Evolutionary conservation across 139 green algal species (phyloP), one percentile per base, ranked within the genome.

Genomic region (Parachlorella kessleri): DNA sequence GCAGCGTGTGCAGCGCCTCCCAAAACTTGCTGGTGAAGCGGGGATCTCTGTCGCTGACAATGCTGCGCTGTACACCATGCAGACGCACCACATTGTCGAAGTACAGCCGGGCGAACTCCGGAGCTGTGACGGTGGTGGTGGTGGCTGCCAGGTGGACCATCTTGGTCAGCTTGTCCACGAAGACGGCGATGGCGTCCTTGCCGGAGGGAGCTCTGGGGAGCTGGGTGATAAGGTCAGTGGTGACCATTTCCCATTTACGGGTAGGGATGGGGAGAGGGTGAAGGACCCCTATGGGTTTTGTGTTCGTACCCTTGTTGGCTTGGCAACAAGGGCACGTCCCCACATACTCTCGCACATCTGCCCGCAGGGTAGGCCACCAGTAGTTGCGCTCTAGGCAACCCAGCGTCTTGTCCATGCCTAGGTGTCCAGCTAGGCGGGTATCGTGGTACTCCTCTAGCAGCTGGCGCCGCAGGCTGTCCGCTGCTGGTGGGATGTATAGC

Each of bases 141-240:
- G 65, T 81, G 3, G 78, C 40, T 1, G 33, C 63, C 4, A 82
- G 18, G n/a, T 71, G 26, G 0, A 79, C 69, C 77, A 86, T 80
- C 41, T 80, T 87, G 7, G 32, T 78, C 14, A 80, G 66, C 18
- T 36, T 32, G 42, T 79, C 75, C 33, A 81, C 55, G 9, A 79
- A 85, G 0, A 87, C 81, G 1, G 88, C 24, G 24, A 95, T 88
- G 38, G 75, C 68, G 70, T 88, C 70, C 10, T 85, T 77, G 18
- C 81, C 78, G 24, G 4, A 3, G 0, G n/a, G 35, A n/a, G 75
- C 88, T 0, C 32, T 6, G 7, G 82, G 76, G 3, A 87, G 32
- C 18, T 37, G 24, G 2, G 68, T 81, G 33, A 87, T 79, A 6
- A 80, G 66, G 54, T 88, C 84, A 39, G 76, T 71, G 8, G 40